Base-by-base conservation (phyloP, 495 filamentous ascomycete genomes). In the Tuber brumale region DNA sequence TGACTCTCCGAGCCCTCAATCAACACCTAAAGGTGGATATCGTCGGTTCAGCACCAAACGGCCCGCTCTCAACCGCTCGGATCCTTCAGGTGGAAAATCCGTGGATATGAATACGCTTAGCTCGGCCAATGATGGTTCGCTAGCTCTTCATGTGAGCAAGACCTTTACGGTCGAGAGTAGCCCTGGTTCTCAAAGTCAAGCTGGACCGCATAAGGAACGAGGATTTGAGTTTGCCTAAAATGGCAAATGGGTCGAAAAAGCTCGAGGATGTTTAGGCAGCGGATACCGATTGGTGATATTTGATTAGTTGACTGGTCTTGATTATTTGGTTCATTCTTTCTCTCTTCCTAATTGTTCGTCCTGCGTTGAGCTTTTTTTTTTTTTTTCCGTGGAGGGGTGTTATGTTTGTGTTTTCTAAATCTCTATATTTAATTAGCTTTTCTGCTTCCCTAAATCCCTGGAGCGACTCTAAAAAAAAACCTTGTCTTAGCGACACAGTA, bases 101-200 rank as follows among this genome's bases (percentile, higher is more conserved):
- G 57, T 66, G 57, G 57, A 35, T 35, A 35, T 66, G 57, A 6
- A 27, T 35, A 66, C 27, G 57, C 0, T 66, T 35, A 14, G 35
- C 57, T 66, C 57, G 19, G 16, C 57, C 27, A 35, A 7, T 12
- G 12, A 66, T 35, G 57, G 19, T 35, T 35, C 57, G 14, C 57
- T 66, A 1, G 57, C 27, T 35, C 57, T 78, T 73, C 76, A 45
- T 70, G 70, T 78, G 72, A 75, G 72, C 44, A 78, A 73, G 75
- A 72, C 76, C n/a, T 78, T 78, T 73, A 39, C 43, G 44, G 70
- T 78, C 45, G 42, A 66, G 16, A 66, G 27, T 66, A 5, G 51
- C 51, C 51, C 23, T 31, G 27, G 23, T 3, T 27, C 51, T 61
- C 51, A 27, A 61, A 27, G 57, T 35, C 57, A 66, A 19, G 57